Conservation (phyloP, 192 early-diverging fungal species). For the Gryganskiella cystojenkinii region DNA sequence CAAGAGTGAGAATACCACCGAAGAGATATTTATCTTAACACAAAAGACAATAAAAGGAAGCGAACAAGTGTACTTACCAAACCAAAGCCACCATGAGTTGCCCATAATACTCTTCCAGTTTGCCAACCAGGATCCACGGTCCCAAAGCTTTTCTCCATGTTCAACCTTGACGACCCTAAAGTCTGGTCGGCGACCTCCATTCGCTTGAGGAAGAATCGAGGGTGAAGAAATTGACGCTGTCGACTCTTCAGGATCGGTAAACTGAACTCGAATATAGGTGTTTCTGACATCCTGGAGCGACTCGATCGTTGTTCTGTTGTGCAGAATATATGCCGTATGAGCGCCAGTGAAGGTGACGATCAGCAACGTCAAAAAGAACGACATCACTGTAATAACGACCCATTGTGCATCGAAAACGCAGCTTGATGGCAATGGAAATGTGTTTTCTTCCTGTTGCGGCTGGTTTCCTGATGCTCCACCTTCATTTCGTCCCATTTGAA, state of each 20-base stretch:
- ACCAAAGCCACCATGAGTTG: slow-evolving; percentile 58
- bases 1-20: neutral
- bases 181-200: neutral
- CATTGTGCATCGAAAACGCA: slow-evolving; percentile 54
- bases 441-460: too few relatives aligned
- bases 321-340: slow-evolving; percentile 58
- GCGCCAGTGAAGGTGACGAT: slow-evolving; percentile 60
- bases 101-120: slow-evolving; percentile 67
- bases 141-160: slow-evolving; percentile 55
- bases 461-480: neutral
- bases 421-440: neutral
- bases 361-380: slow-evolving; percentile 59
- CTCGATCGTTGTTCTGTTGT: slow-evolving; percentile 68
- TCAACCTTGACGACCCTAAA: slow-evolving; percentile 43
- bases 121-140: slow-evolving; percentile 48
- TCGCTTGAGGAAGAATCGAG: slow-evolving; percentile 11
- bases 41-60: neutral
- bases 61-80: slow-evolving; percentile 43
- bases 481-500: neutral
- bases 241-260: slow-evolving; percentile 20
- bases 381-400: slow-evolving; percentile 41
- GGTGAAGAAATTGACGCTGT: slow-evolving; percentile 11
- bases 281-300: slow-evolving; percentile 33
- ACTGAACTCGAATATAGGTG: slow-evolving; percentile 38
- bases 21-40: too few relatives aligned